Evolutionary conservation across 805 yeast species (phyloP).

Genomic region (Cyberlindnera xylosilytica): DNA sequence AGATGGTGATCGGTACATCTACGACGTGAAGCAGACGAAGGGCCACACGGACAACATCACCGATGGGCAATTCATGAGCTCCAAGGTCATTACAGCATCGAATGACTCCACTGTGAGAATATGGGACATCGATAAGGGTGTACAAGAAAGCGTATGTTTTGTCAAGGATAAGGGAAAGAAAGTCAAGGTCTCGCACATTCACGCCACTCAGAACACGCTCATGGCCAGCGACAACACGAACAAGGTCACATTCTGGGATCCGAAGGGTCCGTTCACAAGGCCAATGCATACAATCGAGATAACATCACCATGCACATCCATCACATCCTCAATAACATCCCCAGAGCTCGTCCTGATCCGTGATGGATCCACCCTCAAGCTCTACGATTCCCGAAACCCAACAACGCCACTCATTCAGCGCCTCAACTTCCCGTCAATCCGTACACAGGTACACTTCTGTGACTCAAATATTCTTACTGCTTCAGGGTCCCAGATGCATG

Average conservation of each 20-base stretch:
- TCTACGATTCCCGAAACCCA: conserved; percentile 24
- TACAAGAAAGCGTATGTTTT: conserved; percentile 17
- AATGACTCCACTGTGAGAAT: conserved; percentile 28
- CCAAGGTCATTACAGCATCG: conserved; percentile 20
- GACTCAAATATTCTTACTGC: conserved; percentile 1
- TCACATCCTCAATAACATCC: neutral
- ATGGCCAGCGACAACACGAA: conserved; percentile 12
- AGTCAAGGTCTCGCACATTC: conserved; percentile 9
- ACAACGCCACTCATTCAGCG: conserved; percentile 18
- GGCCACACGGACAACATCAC: conserved; percentile 27
- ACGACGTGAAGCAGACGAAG: conserved; percentile 26
- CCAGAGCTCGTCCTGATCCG: conserved; percentile 1
- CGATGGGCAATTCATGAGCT: conserved; percentile 19
- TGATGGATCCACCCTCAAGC: conserved; percentile 4
- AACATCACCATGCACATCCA: neutral
- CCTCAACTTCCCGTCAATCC: conserved; percentile 7
- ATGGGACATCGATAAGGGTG: conserved; percentile 22
- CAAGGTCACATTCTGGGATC: conserved; percentile 20
- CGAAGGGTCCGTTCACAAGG: conserved; percentile 5
- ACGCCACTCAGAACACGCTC: neutral
- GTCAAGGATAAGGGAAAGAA: conserved; percentile 18
- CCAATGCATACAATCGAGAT: conserved; percentile 5
- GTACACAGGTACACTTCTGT: neutral
- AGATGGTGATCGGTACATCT: conserved; percentile 26
- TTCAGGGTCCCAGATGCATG: conserved; percentile 2